These are phyloP conservation scores for Golubevia pallescens DNA, from an alignment of 1,284 basidiomycete genomes.

Conservation along the genomic window DNA sequence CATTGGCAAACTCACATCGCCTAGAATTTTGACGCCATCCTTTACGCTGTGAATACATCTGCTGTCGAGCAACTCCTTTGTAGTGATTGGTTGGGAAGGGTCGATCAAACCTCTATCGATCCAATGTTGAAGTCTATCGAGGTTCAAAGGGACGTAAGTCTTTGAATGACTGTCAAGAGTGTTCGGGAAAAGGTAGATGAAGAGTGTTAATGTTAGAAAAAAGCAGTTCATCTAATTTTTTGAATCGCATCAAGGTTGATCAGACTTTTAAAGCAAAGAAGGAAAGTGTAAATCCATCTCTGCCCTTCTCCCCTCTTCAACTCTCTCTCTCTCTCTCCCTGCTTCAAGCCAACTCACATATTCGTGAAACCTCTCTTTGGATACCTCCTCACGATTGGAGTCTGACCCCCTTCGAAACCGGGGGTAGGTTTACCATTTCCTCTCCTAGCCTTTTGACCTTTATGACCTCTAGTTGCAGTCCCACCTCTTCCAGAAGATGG, in stretches of 20 bases:
- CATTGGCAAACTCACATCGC: slow-evolving; percentile 78
- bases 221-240: too few relatives aligned
- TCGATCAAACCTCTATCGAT: slow-evolving; percentile 82
- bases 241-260: too few relatives aligned
- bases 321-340: too few relatives aligned
- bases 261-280: too few relatives aligned
- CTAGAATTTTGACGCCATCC: slow-evolving; percentile 89
- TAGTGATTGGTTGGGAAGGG: slow-evolving; percentile 84
- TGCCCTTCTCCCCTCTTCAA: too few relatives aligned
- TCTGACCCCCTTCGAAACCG: slow-evolving; percentile 92
- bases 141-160: slow-evolving; percentile 81
- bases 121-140: slow-evolving; percentile 88
- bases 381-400: slow-evolving; percentile 85
- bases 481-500: slow-evolving; percentile 87
- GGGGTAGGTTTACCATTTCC: slow-evolving; percentile 84
- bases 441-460: slow-evolving; percentile 91
- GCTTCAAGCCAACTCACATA: slow-evolving; percentile 70
- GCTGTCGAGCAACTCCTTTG: slow-evolving; percentile 80
- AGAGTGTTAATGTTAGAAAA: too few relatives aligned
- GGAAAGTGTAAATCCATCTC: too few relatives aligned
- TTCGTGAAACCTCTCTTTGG: slow-evolving; percentile 95
- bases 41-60: slow-evolving; percentile 86
- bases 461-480: slow-evolving; percentile 90
- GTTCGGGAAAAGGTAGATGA: neutral
- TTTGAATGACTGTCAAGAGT: slow-evolving; percentile 61